A percentile compares a stretch with the other conserved stretches of the same genome.
phyloP scores from a whole-genome alignment of 768 basidiomycete genomes.

The Leccinum broughii region DNA sequence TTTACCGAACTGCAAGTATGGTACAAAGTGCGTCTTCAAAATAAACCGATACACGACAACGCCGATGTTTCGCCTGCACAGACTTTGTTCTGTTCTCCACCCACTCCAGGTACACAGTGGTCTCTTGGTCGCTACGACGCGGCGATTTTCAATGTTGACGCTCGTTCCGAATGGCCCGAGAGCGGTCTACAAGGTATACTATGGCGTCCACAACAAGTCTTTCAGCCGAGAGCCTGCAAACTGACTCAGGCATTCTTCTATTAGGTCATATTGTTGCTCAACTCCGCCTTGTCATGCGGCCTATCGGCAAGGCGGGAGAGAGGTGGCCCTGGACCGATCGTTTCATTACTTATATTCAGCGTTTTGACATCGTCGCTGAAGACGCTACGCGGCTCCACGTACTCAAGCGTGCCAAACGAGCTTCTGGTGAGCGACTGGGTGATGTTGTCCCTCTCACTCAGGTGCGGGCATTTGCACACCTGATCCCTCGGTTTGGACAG shows the following conservation, averaged over 20 bases:
- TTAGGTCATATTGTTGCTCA: neutral
- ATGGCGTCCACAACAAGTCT: neutral
- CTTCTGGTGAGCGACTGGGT: neutral
- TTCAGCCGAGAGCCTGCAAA: neutral
- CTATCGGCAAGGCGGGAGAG: neutral
- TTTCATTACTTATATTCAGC: neutral
- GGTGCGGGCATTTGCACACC: neutral
- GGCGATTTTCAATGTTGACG: neutral
- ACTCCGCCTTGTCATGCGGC: neutral
- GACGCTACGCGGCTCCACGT: neutral
- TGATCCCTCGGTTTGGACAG: neutral
- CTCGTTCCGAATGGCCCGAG: neutral
- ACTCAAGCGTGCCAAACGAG: neutral
- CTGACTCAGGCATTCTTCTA: neutral
- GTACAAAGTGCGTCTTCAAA: neutral
- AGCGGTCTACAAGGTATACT: neutral
- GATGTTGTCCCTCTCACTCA: neutral
- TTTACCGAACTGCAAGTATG: neutral
- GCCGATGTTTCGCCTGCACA: neutral
- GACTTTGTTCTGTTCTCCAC: neutral
- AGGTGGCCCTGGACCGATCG: neutral
- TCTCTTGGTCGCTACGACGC: neutral
- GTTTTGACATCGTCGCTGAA: neutral
- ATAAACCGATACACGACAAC: neutral
- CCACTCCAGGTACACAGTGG: neutral